These are phyloP conservation scores for Secale cereale DNA, from an alignment of 176 grass and related monocot species.

Conservation along the genomic window DNA sequence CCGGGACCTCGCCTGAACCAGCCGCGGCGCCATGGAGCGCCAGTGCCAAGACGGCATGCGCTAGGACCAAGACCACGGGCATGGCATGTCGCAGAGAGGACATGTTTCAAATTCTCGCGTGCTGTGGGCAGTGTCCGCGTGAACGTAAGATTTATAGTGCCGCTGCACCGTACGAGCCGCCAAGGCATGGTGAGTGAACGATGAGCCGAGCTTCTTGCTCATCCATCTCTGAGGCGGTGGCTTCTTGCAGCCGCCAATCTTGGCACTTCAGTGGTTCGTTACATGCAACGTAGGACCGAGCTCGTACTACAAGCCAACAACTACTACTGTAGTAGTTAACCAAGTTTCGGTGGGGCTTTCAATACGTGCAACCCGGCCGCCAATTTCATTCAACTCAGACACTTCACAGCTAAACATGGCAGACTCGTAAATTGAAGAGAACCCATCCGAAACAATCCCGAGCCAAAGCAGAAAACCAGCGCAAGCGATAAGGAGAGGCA, in stretches of 20 bases:
- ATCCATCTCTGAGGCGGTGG: slow-evolving; percentile 13
- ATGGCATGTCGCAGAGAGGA: neutral
- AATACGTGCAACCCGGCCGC: neutral
- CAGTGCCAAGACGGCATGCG: neutral
- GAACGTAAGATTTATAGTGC: neutral
- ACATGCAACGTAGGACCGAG: neutral
- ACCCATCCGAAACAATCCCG: neutral
- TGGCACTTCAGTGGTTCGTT: neutral
- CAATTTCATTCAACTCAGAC: neutral
- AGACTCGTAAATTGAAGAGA: neutral
- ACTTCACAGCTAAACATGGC: neutral
- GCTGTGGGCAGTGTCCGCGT: neutral
- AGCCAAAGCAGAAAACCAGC: neutral
- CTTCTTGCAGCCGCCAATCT: neutral
- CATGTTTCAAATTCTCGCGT: neutral
- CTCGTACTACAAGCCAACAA: neutral
- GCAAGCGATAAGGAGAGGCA: neutral
- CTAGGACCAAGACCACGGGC: neutral
- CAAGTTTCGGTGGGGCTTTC: neutral
- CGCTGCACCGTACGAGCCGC: neutral
- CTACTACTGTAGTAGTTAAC: neutral
- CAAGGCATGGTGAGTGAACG: neutral
- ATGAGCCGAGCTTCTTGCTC: slow-evolving; percentile 40
- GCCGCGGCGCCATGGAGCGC: neutral
- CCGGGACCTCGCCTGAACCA: slow-evolving; percentile 17